These are phyloP conservation scores for Stachybotrys chlorohalonatus DNA, from an alignment of 2,329 filamentous ascomycete species.

Conservation along the genomic window DNA sequence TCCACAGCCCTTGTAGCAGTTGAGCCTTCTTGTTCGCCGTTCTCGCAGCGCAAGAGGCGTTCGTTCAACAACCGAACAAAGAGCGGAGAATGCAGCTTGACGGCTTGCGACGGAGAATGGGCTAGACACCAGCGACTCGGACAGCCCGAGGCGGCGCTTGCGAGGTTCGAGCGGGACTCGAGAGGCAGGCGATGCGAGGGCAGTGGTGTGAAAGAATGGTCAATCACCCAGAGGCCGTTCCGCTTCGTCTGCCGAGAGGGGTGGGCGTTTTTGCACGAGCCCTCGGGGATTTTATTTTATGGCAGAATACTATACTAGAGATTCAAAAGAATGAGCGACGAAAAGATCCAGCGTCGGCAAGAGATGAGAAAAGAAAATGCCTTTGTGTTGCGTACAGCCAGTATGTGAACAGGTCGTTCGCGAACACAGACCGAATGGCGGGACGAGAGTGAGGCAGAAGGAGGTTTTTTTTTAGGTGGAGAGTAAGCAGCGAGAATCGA, in stretches of 20 bases:
- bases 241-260: neutral
- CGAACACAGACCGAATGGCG: neutral
- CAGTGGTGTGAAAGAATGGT: neutral
- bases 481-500: constrained; percentile 4
- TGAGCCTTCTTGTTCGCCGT: constrained; percentile 8
- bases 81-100: constrained; percentile 64
- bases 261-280: neutral
- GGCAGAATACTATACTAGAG: neutral
- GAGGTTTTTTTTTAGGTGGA: constrained; percentile 1
- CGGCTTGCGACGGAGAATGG: constrained; percentile 25
- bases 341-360: neutral
- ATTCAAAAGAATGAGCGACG: neutral
- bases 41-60: constrained; percentile 26
- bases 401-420: neutral
- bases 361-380: neutral
- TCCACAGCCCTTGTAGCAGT: constrained; percentile 14
- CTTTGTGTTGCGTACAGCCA: neutral
- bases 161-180: neutral
- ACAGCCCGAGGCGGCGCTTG: neutral
- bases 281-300: neutral
- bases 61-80: constrained; percentile 49
- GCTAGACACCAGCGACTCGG: neutral
- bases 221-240: neutral
- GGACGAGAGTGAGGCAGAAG: neutral
- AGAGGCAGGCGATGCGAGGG: neutral